Conservation (phyloP, 148 eudicot species). For the Persicaria maculosa region DNA sequence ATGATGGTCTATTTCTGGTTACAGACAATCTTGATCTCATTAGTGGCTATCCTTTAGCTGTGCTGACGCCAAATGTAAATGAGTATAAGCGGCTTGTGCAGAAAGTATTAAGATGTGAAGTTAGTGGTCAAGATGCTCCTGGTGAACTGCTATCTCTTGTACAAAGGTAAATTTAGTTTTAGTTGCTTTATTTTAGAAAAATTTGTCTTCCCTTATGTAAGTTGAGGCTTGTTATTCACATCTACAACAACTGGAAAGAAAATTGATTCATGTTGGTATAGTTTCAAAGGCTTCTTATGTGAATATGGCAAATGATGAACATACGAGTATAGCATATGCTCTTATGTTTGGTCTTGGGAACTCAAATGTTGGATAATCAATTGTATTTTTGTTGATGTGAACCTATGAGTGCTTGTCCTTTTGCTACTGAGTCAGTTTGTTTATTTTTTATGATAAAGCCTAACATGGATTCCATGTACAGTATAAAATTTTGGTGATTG, state of each 20-base stretch:
- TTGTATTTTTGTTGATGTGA: neutral
- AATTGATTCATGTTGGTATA: neutral
- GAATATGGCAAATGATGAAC: neutral
- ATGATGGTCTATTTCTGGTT: slow-evolving; percentile 96
- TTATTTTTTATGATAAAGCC: neutral
- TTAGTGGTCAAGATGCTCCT: slow-evolving; percentile 61
- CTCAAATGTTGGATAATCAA: neutral
- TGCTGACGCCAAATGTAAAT: slow-evolving; percentile 88
- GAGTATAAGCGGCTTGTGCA: slow-evolving; percentile 95
- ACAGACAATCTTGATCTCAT: slow-evolving; percentile 72
- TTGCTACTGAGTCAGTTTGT: neutral
- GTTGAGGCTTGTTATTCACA: neutral
- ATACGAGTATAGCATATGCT: neutral
- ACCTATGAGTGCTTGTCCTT: neutral
- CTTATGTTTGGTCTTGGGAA: neutral
- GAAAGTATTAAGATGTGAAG: slow-evolving; percentile 75
- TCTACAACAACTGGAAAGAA: neutral
- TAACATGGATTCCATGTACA: neutral
- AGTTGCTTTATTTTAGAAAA: neutral
- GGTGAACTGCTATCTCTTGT: slow-evolving; percentile 68
- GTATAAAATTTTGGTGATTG: neutral
- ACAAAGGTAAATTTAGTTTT: slow-evolving; percentile 41
- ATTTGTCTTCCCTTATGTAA: neutral
- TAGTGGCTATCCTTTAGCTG: slow-evolving; percentile 78
- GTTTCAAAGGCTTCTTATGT: neutral